These are phyloP conservation scores for Melampsora occidentalis DNA, from an alignment of 1,284 basidiomycete genomes.

Conservation along the genomic window DNA sequence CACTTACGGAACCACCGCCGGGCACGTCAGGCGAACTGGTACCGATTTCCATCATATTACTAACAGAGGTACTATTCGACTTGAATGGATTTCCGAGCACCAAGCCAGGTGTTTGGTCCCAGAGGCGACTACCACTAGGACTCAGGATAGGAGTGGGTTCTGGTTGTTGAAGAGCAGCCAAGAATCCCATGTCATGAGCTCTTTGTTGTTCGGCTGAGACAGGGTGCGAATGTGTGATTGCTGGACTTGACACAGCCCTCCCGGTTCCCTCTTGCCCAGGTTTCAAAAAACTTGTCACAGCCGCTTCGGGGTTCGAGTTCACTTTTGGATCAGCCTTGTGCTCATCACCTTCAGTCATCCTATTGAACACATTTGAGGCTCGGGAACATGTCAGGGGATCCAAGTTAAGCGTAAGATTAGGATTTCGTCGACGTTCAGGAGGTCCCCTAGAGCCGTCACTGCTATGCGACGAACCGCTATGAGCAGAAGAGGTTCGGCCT, in stretches of 20 bases:
- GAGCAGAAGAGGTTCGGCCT: neutral
- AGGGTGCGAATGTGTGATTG: neutral
- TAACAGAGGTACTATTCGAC: neutral
- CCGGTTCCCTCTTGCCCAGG: neutral
- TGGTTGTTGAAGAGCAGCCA: slow-evolving; percentile 17
- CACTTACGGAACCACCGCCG: neutral
- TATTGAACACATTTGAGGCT: slow-evolving; percentile 21
- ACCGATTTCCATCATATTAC: neutral
- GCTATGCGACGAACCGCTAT: neutral
- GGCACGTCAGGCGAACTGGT: neutral
- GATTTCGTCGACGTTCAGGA: slow-evolving; percentile 33
- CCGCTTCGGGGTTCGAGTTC: neutral
- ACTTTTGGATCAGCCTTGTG: neutral
- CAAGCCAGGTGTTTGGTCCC: slow-evolving; percentile 42
- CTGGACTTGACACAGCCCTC: neutral
- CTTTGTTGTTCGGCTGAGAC: slow-evolving; percentile 7
- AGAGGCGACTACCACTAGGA: slow-evolving; percentile 30
- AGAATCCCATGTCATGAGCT: slow-evolving; percentile 11
- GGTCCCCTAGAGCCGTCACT: slow-evolving; percentile 4
- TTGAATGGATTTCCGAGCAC: slow-evolving; percentile 38
- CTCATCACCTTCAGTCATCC: neutral
- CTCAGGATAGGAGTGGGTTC: slow-evolving; percentile 43
- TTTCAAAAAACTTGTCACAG: neutral
- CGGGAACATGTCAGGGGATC: slow-evolving; percentile 21
- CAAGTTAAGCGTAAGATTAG: slow-evolving; percentile 41